phyloP scores from a whole-genome alignment of 768 basidiomycete genomes.

The Calocybe indica region DNA sequence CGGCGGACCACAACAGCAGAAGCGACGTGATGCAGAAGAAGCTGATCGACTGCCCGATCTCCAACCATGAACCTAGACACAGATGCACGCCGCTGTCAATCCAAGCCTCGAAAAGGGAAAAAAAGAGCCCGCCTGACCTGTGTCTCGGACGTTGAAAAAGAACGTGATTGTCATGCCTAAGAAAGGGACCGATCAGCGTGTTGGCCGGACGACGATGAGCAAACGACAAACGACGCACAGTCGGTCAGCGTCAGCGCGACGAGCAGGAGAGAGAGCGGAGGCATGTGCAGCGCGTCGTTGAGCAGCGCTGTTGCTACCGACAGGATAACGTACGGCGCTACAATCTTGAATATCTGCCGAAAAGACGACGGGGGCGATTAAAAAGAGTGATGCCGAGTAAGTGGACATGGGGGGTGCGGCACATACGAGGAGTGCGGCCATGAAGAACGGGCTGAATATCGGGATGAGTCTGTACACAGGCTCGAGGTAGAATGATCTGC shows the following conservation, averaged over 20 bases:
- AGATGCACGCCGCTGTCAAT: not conserved
- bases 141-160: conserved; percentile 80
- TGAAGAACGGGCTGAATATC: conserved; percentile 80
- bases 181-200: not conserved
- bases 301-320: conserved; percentile 64
- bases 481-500: conserved; percentile 77
- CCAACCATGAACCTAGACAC: conserved; percentile 70
- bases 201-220: not conserved
- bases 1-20: conserved; percentile 73
- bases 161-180: conserved; percentile 79
- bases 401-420: not conserved
- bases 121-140: conserved; percentile 33
- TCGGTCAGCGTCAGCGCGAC: conserved; percentile 73
- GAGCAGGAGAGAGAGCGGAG: conserved; percentile 77
- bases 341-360: conserved; percentile 70
- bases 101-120: conserved; percentile 1
- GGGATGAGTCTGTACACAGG: conserved; percentile 86
- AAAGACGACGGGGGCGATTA: not conserved
- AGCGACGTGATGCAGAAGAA: conserved; percentile 84
- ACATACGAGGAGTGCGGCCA: conserved; percentile 66
- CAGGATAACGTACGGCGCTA: conserved; percentile 75
- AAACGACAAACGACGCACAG: conserved; percentile 28
- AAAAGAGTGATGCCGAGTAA: not conserved
- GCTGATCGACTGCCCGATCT: conserved; percentile 84
- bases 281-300: conserved; percentile 60